A percentile compares a stretch with the other conserved stretches of the same genome.
Evolutionary conservation across 1,284 basidiomycete species (phyloP).

Genomic region (Microbotryomycetes sp.): DNA sequence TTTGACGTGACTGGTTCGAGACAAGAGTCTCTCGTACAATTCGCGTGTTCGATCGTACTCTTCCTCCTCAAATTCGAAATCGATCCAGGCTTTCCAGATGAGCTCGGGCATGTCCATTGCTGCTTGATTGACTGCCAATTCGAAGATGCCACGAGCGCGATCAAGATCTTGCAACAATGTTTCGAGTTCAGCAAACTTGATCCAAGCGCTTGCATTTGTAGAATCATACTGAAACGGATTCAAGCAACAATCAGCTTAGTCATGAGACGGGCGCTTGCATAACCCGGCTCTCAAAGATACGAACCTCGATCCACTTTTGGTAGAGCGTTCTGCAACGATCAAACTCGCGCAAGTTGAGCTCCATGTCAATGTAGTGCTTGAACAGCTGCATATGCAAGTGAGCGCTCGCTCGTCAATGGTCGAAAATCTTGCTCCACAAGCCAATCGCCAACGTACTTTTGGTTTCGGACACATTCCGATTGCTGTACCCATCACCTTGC

Average conservation of each 20-base stretch:
- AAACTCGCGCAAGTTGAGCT: constrained; percentile 73
- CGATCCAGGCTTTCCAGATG: constrained; percentile 70
- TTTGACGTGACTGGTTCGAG: constrained; percentile 89
- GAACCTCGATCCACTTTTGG: constrained; percentile 85
- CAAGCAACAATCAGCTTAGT: not conserved
- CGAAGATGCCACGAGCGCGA: constrained; percentile 90
- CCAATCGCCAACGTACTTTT: constrained; percentile 43
- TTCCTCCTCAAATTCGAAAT: constrained; percentile 91
- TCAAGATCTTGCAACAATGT: constrained; percentile 82
- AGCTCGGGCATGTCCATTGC: constrained; percentile 94
- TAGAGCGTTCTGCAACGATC: constrained; percentile 88
- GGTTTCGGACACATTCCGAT: constrained; percentile 97
- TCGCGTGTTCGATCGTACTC: constrained; percentile 75
- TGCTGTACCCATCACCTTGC: constrained; percentile 81
- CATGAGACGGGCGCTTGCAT: no score
- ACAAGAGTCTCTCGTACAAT: constrained; percentile 84
- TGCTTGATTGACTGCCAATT: constrained; percentile 82
- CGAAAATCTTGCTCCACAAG: not conserved
- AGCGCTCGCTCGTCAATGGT: not conserved
- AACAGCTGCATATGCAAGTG: constrained; percentile 51
- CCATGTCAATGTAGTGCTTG: constrained; percentile 88
- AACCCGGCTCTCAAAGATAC: constrained; percentile 30
- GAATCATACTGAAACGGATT: constrained; percentile 62
- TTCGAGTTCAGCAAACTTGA: constrained; percentile 94
- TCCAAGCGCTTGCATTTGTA: constrained; percentile 87